These are phyloP conservation scores for Colletotrichum horii DNA, from an alignment of 2,329 filamentous ascomycete genomes.

Conservation along the genomic window DNA sequence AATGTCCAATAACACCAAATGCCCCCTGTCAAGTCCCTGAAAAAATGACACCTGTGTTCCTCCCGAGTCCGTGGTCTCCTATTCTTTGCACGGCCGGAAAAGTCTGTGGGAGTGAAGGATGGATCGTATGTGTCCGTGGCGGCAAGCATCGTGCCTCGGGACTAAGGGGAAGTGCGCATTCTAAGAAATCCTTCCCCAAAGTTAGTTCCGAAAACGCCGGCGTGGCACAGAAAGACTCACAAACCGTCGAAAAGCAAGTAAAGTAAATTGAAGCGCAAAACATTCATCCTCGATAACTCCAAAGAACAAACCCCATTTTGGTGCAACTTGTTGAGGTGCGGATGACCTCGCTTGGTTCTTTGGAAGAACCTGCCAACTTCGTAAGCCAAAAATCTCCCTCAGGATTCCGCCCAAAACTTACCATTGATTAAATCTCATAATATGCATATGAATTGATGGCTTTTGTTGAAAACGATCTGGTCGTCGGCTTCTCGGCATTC, in stretches of 20 bases:
- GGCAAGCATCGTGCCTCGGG: background rate
- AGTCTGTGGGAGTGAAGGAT: background rate
- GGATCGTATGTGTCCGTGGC: background rate
- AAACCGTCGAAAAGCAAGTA: background rate
- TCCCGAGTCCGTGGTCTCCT: background rate
- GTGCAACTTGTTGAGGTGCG: background rate
- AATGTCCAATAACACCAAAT: background rate
- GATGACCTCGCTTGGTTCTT: background rate
- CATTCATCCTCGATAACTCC: background rate
- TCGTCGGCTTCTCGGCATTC: background rate
- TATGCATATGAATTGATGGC: background rate
- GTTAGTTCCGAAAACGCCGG: background rate
- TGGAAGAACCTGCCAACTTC: background rate
- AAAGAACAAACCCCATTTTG: background rate
- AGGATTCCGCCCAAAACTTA: background rate
- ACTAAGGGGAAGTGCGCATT: background rate
- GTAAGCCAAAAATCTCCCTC: background rate
- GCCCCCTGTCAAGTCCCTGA: background rate
- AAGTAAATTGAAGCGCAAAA: background rate
- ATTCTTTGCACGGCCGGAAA: background rate
- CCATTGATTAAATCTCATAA: background rate
- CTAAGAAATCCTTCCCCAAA: background rate
- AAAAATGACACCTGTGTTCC: background rate
- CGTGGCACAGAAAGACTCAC: background rate
- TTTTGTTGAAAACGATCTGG: background rate